Base-by-base conservation (phyloP, 2,329 filamentous ascomycete species). In the Colletotrichum siamense region DNA sequence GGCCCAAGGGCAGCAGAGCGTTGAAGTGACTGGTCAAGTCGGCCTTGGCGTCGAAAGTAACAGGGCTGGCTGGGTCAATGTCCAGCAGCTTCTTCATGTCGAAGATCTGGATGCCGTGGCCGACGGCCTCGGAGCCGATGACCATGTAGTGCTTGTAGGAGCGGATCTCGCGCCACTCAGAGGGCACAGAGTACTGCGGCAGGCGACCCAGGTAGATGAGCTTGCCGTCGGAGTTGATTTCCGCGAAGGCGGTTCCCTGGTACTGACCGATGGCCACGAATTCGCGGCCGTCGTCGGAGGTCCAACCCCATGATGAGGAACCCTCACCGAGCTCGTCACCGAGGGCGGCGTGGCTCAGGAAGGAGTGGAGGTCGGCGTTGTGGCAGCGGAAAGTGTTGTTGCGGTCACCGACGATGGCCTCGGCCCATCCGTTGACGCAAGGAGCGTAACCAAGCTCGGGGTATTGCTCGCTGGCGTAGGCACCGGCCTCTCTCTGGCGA, bases 51-150 rank as follows among this genome's bases (percentile, higher is more conserved):
- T 76, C 77, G 77, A 85, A 86, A 26, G 67, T 78, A 79, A 79
- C 80, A 68, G 81, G 84, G 22, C 81, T 84, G 24, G 85, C 81
- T 0, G 87, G 85, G 79, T 88, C 84, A 69, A 91, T 79, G 26
- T 83, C 82, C 55, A 88, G 81, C 8, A 91, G 85, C 83, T 88
- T 91, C 79, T 85, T 89, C 88, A 92, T 87, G 80, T 93, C 91
- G 79, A 93, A 93, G 81, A 92, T 88, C 82, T 93, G 91, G 61
- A 93, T 87, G 36, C 89, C 89, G 80, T 92, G 91, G 66, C 83
- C 81, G 13, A 80, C 79, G 8, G 89, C 88, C 79, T 86, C 84
- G 71, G 82, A 84, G 32, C 84, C 84, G 52, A 86, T 83, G 71
- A 85, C 78, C 68, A 85, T 84, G 72, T 86, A 87, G 78, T 81